Base-by-base conservation (phyloP, 106 monocot genomes). In the Dendrobium chrysotoxum region DNA sequence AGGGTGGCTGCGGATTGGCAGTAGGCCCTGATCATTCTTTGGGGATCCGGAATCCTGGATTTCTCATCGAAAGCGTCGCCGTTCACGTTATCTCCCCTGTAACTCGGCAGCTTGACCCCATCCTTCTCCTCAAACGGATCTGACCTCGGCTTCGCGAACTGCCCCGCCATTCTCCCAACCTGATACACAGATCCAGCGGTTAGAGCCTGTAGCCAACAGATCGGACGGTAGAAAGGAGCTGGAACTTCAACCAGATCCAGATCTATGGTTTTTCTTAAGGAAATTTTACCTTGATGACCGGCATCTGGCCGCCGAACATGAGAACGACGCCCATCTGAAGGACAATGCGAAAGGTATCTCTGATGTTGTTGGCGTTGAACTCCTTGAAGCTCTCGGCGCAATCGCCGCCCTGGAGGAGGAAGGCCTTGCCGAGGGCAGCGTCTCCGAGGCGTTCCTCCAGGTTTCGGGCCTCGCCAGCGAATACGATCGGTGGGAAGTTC, bases 301-400 rank as follows among this genome's bases (percentile, higher is more conserved):
- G 96, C 82, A 96, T 79, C 88, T 96, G 96, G 53, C 93, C 93
- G 30, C 96, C 96, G 82, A 96, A 96, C 91, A 91, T 96, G 82
- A 96, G 96, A 61, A 96, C 96, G 72, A 81, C 93, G 25, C 88
- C 83, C 96, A 96, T 96, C 91, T 96, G 96, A 71, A 96, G 91
- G 65, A 93, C 41, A 79, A 96, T 88, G 31, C 96, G 84, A 88
- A 96, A 93, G 78, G 96, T 96, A 77, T 96, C 96, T 39, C 96
- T 77, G 77, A 96, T 96, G 84, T 96, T 96, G 77, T 96, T 93
- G 40, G 89, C 96, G 65, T 91, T 88, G 85, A 93, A 96, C 88
- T 96, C 96, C 84, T 96, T 96, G 89, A 96, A 96, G 80, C 96
- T 96, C 93, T 96, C 96, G 45, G 96, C 96, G 76, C 96, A 96